Conservation (phyloP, 2,329 filamentous ascomycete genomes). For the Beauveria caledonica region DNA sequence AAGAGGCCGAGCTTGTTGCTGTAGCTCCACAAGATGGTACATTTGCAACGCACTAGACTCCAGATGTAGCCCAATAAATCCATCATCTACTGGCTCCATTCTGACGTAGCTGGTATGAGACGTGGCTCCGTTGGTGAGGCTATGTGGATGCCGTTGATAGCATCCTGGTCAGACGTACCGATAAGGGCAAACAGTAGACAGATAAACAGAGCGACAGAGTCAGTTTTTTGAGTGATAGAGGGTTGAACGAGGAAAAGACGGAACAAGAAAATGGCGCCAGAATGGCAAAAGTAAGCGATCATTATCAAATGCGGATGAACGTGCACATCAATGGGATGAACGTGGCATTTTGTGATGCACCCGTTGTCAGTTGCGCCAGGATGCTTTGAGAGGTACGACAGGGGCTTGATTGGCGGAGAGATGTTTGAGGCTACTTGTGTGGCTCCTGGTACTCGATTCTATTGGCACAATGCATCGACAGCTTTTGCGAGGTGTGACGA, state of each 20-base stretch:
- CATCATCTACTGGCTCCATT: constrained; percentile 1
- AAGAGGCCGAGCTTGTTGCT: not conserved
- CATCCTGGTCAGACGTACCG: constrained; percentile 6
- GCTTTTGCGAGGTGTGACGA: not conserved
- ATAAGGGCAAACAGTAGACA: not conserved
- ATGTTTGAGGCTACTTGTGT: not conserved
- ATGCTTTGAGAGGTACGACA: not conserved
- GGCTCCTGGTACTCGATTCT: not conserved
- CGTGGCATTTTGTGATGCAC: not conserved
- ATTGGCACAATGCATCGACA: not conserved
- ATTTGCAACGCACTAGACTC: not conserved
- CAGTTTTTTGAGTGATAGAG: not conserved
- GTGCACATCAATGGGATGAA: not conserved
- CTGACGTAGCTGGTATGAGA: constrained; percentile 7
- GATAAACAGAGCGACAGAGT: no score
- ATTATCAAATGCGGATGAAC: not conserved
- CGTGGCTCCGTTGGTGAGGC: constrained; percentile 7
- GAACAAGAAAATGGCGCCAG: not conserved
- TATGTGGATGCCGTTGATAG: constrained; percentile 11
- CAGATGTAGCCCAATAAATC: not conserved
- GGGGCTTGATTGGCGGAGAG: not conserved
- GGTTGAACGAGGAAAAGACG: constrained; percentile 6
- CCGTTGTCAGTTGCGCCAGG: not conserved
- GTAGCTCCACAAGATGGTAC: constrained; percentile 1
- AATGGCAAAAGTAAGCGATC: not conserved